A percentile compares a stretch with the other conserved stretches of the same genome.
phyloP scores from a whole-genome alignment of 768 basidiomycete genomes.

The Termitomyces sp. region DNA sequence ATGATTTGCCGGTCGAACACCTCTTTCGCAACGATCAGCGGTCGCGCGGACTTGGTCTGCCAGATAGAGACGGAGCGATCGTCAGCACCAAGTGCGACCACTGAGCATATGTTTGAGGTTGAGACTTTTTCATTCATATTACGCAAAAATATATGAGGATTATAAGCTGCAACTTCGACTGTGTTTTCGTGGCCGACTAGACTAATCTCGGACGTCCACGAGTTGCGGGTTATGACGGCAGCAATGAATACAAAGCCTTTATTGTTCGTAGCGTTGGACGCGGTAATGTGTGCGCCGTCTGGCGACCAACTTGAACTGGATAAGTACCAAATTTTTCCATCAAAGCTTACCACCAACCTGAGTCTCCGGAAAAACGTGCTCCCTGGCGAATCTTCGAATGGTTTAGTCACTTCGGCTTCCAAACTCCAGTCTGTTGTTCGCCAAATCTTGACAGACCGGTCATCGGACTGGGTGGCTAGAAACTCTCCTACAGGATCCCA shows the following conservation, averaged over 20 bases:
- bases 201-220: constrained; percentile 90
- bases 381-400: constrained; percentile 90
- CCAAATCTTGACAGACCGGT: constrained; percentile 96
- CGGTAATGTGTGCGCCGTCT: constrained; percentile 97
- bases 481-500: constrained; percentile 99
- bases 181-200: constrained; percentile 97
- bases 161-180: constrained; percentile 91
- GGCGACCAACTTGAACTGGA: constrained; percentile 80
- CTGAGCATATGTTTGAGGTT: constrained; percentile 83
- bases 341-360: constrained; percentile 42
- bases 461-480: constrained; percentile 96
- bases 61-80: constrained; percentile 93
- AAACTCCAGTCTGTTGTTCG: constrained; percentile 87
- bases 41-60: constrained; percentile 90
- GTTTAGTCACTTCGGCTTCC: constrained; percentile 80
- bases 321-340: neutral
- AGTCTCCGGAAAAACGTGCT: constrained; percentile 91
- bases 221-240: constrained; percentile 84
- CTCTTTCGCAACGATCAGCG: constrained; percentile 89
- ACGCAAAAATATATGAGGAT: constrained; percentile 89
- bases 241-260: constrained; percentile 97
- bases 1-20: constrained; percentile 93
- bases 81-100: constrained; percentile 91
- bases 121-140: constrained; percentile 60
- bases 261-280: constrained; percentile 95